Evolutionary conservation across 2,329 filamentous ascomycete genomes (phyloP).

Genomic region (Monosporascus sp.): DNA sequence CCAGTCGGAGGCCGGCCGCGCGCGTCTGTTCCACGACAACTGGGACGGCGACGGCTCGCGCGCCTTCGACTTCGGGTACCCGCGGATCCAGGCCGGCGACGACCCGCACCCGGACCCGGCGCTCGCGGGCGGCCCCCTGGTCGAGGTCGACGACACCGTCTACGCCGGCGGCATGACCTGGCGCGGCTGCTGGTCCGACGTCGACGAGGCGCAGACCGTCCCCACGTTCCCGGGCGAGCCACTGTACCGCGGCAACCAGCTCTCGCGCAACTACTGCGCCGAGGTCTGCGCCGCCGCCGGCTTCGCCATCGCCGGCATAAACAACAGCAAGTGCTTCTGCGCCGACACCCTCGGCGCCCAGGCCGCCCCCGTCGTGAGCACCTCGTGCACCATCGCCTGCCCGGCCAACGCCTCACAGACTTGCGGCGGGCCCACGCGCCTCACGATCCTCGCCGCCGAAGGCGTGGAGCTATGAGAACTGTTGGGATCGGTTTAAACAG

Average conservation of each 20-base stretch:
- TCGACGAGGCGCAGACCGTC: conserved; percentile 4
- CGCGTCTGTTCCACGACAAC: conserved; percentile 11
- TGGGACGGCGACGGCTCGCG: conserved; percentile 3
- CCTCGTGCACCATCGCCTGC: conserved; percentile 2
- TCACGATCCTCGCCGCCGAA: background rate
- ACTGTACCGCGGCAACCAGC: background rate
- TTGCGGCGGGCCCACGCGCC: conserved; percentile 3
- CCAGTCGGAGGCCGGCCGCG: conserved; percentile 1
- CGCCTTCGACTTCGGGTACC: conserved; percentile 5
- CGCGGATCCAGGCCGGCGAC: conserved; percentile 4
- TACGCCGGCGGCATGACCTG: conserved; percentile 4
- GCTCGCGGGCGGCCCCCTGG: background rate
- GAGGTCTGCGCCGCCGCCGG: background rate
- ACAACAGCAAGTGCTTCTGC: conserved; percentile 4
- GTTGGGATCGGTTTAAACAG: no score
- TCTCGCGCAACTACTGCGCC: conserved; percentile 3
- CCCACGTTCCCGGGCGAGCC: background rate
- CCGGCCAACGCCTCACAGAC: background rate
- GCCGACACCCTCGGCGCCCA: conserved; percentile 2
- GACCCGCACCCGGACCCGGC: conserved; percentile 8
- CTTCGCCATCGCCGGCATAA: conserved; percentile 5
- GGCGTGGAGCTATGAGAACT: conserved; percentile 1
- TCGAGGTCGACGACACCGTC: conserved; percentile 1
- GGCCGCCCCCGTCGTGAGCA: conserved; percentile 2
- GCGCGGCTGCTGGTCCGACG: conserved; percentile 3